Conservation (phyloP, 441 rosid species). For the Brassica hybrid region DNA sequence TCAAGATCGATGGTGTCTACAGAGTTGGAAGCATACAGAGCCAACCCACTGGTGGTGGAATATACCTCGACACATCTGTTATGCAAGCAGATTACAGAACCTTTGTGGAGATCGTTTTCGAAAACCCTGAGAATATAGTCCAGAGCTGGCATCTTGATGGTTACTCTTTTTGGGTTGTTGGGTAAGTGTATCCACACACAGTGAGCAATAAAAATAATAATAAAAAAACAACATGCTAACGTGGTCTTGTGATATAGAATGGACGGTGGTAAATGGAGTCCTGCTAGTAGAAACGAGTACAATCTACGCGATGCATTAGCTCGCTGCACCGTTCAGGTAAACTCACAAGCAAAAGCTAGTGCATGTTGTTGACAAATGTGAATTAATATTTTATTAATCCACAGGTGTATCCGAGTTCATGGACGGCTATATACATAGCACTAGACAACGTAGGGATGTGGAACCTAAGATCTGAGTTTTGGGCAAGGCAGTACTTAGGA, state of each 20-base stretch:
- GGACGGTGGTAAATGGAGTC: slow-evolving; percentile 94
- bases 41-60: slow-evolving; percentile 74
- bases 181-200: slow-evolving; percentile 53
- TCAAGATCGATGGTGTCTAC: slow-evolving; percentile 80
- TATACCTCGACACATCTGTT: slow-evolving; percentile 85
- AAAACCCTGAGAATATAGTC: slow-evolving; percentile 67
- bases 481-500: slow-evolving; percentile 95
- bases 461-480: slow-evolving; percentile 85
- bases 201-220: neutral
- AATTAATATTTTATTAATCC: neutral
- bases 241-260: slow-evolving; percentile 55
- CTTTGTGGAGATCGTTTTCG: slow-evolving; percentile 78
- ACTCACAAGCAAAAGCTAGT: slow-evolving; percentile 1
- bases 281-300: slow-evolving; percentile 68
- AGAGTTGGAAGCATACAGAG: slow-evolving; percentile 65
- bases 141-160: slow-evolving; percentile 94
- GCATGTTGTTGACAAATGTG: neutral
- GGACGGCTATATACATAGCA: slow-evolving; percentile 87
- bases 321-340: slow-evolving; percentile 83
- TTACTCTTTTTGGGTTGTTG: slow-evolving; percentile 89
- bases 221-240: neutral
- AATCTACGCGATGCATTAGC: slow-evolving; percentile 86
- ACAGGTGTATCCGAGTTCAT: slow-evolving; percentile 91
- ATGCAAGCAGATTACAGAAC: slow-evolving; percentile 71
- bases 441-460: slow-evolving; percentile 97